A percentile compares a stretch with the other conserved stretches of the same genome.
Evolutionary conservation across 2,329 filamentous ascomycete genomes (phyloP).

Genomic region (Botrytis squamosa): DNA sequence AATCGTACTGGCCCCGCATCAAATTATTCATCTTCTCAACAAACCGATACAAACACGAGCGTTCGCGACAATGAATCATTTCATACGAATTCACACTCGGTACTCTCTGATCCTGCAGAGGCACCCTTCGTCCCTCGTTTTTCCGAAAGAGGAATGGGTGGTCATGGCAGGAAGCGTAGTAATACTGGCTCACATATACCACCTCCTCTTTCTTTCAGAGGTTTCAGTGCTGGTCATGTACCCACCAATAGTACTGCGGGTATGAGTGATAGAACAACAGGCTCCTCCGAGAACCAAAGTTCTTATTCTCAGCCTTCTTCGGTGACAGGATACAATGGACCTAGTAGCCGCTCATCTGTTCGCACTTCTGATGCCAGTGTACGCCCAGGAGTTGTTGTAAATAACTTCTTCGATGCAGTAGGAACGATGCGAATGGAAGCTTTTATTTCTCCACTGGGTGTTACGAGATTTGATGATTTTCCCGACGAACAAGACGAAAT

Average conservation of each 20-base stretch:
- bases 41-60: constrained; percentile 20
- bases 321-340: constrained; percentile 43
- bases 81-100: constrained; percentile 27
- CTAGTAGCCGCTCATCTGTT: constrained; percentile 40
- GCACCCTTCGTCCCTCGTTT: constrained; percentile 72
- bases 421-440: constrained; percentile 96
- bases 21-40: constrained; percentile 35
- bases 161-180: constrained; percentile 80
- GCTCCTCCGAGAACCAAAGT: constrained; percentile 54
- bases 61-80: constrained; percentile 33
- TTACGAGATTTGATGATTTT: constrained; percentile 34
- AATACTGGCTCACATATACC: constrained; percentile 77
- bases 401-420: constrained; percentile 76
- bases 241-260: constrained; percentile 56
- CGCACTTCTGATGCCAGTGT: constrained; percentile 38
- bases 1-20: constrained; percentile 43
- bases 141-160: constrained; percentile 51
- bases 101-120: constrained; percentile 50
- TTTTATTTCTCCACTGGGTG: constrained; percentile 70
- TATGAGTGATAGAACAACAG: constrained; percentile 54
- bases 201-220: constrained; percentile 72
- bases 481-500: constrained; percentile 40
- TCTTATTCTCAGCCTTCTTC: constrained; percentile 52
- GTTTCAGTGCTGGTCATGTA: constrained; percentile 55
- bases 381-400: constrained; percentile 36